A percentile compares a stretch with the other conserved stretches of the same genome.
Conservation (phyloP, 2,329 filamentous ascomycete species). For the Trichoderma sp. region DNA sequence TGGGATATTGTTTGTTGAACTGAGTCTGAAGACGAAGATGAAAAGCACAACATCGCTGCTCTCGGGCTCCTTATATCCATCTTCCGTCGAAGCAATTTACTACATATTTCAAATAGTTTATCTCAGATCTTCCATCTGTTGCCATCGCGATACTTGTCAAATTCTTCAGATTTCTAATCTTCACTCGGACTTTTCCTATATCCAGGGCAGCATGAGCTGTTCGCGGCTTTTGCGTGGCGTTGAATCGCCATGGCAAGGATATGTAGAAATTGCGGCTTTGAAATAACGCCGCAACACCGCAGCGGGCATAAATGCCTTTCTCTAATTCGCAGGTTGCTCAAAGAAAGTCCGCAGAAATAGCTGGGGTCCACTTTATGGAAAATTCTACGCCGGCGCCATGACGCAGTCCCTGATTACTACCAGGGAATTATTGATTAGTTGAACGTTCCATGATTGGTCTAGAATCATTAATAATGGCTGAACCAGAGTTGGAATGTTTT, state of each 20-base stretch:
- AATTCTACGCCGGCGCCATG: background rate
- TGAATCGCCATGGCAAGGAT: background rate
- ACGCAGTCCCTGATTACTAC: background rate
- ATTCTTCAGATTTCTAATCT: background rate
- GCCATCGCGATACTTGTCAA: background rate
- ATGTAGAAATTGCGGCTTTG: background rate
- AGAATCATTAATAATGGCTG: background rate
- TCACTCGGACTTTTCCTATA: background rate
- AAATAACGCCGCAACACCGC: constrained; percentile 16
- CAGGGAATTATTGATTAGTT: background rate
- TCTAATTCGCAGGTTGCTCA: background rate
- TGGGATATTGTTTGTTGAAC: background rate
- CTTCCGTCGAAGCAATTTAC: background rate
- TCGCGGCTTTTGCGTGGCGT: background rate
- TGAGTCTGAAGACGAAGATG: background rate
- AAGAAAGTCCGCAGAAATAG: background rate
- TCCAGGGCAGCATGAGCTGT: background rate
- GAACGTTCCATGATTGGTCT: background rate
- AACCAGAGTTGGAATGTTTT: background rate
- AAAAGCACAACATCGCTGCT: background rate
- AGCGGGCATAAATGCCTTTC: background rate
- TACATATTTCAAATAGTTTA: background rate
- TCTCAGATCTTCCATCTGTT: background rate
- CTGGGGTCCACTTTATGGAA: background rate
- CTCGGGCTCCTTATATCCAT: constrained; percentile 1